phyloP scores from a whole-genome alignment of 163 green algal genomes.

The Scenedesmus sp. region DNA sequence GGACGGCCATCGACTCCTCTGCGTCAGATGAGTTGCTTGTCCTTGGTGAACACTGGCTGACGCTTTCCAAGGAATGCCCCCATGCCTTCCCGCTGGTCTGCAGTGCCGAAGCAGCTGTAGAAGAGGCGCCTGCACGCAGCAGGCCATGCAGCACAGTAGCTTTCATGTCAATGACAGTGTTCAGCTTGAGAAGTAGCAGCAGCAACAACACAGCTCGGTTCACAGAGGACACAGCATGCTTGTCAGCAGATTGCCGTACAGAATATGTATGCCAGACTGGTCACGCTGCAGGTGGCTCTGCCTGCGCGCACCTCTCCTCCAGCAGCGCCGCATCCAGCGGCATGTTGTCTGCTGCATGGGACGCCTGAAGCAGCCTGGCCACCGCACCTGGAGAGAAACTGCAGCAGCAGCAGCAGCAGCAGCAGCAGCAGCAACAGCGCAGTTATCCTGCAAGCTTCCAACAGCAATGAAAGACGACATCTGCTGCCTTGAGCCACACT shows the following conservation, averaged over 20 bases:
- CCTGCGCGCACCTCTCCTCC: constrained; percentile 54
- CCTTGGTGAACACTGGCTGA: constrained; percentile 44
- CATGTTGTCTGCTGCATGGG: constrained; percentile 53
- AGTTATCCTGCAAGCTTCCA: background rate
- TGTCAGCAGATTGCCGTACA: background rate
- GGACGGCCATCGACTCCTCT: background rate
- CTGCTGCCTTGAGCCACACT: background rate
- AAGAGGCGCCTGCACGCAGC: constrained; percentile 70
- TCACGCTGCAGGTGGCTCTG: background rate
- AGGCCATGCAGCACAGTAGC: background rate
- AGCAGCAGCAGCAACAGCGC: background rate
- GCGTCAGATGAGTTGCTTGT: background rate
- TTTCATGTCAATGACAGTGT: background rate
- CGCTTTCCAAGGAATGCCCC: constrained; percentile 84
- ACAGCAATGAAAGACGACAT: too few species aligned
- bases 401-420: background rate
- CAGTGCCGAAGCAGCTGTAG: constrained; percentile 78
- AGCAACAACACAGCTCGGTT: background rate
- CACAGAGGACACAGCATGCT: background rate
- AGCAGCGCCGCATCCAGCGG: constrained; percentile 53
- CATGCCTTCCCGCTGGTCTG: constrained; percentile 88
- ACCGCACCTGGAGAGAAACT: constrained; percentile 30
- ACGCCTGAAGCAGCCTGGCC: constrained; percentile 3
- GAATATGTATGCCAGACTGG: background rate
- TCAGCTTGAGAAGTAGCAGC: background rate